Conservation (phyloP, 2,329 filamentous ascomycete genomes). For the Bipolaris gigantea region DNA sequence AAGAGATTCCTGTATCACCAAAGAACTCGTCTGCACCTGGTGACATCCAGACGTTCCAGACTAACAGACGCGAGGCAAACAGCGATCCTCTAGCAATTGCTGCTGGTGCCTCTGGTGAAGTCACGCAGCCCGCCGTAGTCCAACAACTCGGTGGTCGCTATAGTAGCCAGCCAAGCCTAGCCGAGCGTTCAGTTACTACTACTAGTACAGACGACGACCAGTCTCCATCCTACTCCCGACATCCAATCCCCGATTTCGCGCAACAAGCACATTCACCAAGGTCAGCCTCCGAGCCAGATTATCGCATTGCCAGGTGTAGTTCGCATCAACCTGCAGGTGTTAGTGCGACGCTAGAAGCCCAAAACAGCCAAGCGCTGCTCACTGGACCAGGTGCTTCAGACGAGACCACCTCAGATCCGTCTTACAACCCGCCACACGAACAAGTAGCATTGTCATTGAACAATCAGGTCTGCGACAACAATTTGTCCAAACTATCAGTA, state of each 20-base stretch:
- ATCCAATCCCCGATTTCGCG: slow-evolving; percentile 1
- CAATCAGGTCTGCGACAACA: background rate
- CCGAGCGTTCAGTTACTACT: slow-evolving; percentile 14
- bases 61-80: background rate
- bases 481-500: background rate
- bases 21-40: background rate
- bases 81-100: background rate
- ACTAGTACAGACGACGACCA: slow-evolving; percentile 16
- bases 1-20: background rate
- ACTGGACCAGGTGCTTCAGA: slow-evolving; percentile 2
- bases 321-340: background rate
- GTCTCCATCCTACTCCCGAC: slow-evolving; percentile 17
- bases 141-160: slow-evolving; percentile 3
- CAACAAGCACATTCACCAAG: background rate
- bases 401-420: slow-evolving; percentile 1
- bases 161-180: slow-evolving; percentile 10
- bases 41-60: background rate
- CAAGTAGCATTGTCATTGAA: background rate
- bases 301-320: background rate
- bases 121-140: background rate
- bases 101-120: background rate
- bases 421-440: background rate
- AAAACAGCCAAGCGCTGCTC: background rate
- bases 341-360: background rate
- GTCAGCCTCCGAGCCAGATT: background rate